Evolutionary conservation across 768 basidiomycete species (phyloP).

Genomic region (Phylloporus sp.): DNA sequence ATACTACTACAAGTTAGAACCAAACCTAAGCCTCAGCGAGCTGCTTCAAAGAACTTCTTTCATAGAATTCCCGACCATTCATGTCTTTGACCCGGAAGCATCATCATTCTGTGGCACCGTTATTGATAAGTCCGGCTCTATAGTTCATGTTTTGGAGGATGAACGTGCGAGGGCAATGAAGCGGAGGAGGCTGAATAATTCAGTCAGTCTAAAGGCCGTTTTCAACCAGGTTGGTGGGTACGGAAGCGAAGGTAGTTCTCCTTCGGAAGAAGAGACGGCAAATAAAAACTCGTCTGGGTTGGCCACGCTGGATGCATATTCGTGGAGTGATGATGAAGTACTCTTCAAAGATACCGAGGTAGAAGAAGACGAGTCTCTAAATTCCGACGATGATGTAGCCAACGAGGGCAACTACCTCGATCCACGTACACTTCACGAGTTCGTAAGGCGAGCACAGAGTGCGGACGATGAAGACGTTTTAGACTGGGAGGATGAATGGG

Average conservation of each 20-base stretch:
- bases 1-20: conserved; percentile 55
- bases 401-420: conserved; percentile 12
- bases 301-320: conserved; percentile 23
- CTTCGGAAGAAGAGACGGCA: conserved; percentile 21
- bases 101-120: conserved; percentile 52
- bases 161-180: conserved; percentile 40
- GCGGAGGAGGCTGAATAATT: conserved; percentile 49
- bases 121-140: conserved; percentile 49
- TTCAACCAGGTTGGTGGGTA: conserved; percentile 56
- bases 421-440: conserved; percentile 18
- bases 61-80: conserved; percentile 80
- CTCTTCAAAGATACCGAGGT: background rate
- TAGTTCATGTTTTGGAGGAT: conserved; percentile 10
- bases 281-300: conserved; percentile 10
- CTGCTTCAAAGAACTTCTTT: conserved; percentile 60
- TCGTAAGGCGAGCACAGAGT: conserved; percentile 20
- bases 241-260: conserved; percentile 45
- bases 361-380: conserved; percentile 12
- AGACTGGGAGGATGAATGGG: conserved; percentile 31
- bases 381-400: conserved; percentile 15
- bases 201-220: conserved; percentile 52
- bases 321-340: conserved; percentile 17
- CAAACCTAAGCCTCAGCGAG: conserved; percentile 39
- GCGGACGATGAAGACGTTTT: conserved; percentile 27
- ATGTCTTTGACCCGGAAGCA: conserved; percentile 58